phyloP scores from a whole-genome alignment of 148 eudicot species.

The Vaccinium myrtillus region DNA sequence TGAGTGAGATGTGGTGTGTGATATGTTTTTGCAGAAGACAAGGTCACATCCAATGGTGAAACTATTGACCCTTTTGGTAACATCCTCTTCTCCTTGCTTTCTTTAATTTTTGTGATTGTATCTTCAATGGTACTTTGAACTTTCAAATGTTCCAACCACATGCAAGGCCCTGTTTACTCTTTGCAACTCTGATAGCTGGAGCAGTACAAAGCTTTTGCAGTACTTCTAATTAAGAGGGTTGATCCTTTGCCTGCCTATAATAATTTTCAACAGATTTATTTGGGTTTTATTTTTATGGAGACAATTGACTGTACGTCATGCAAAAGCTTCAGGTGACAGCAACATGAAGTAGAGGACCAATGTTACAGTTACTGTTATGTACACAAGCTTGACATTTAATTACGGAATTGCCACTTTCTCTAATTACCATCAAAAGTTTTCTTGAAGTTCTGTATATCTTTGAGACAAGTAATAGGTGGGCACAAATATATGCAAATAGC shows the following conservation, averaged over 20 bases:
- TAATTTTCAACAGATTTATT: neutral
- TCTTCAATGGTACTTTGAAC: neutral
- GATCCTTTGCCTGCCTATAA: neutral
- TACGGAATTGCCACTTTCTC: neutral
- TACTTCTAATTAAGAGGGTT: neutral
- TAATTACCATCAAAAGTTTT: neutral
- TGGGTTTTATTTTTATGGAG: neutral
- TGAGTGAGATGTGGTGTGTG: neutral
- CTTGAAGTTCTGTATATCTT: neutral
- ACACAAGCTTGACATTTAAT: neutral
- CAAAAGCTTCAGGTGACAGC: neutral
- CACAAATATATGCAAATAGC: neutral
- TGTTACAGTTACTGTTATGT: neutral
- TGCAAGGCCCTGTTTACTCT: neutral
- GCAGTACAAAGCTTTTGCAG: neutral
- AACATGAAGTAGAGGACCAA: neutral
- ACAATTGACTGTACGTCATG: neutral
- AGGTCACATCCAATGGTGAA: constrained; percentile 20
- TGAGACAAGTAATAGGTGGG: neutral
- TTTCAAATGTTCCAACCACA: neutral
- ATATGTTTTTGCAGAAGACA: constrained; percentile 22
- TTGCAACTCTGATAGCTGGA: neutral
- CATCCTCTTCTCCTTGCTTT: constrained; percentile 17
- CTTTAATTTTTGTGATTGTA: neutral
- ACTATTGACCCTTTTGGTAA: constrained; percentile 13